Base-by-base conservation (phyloP, 768 basidiomycete species). In the Mycena amicta region DNA sequence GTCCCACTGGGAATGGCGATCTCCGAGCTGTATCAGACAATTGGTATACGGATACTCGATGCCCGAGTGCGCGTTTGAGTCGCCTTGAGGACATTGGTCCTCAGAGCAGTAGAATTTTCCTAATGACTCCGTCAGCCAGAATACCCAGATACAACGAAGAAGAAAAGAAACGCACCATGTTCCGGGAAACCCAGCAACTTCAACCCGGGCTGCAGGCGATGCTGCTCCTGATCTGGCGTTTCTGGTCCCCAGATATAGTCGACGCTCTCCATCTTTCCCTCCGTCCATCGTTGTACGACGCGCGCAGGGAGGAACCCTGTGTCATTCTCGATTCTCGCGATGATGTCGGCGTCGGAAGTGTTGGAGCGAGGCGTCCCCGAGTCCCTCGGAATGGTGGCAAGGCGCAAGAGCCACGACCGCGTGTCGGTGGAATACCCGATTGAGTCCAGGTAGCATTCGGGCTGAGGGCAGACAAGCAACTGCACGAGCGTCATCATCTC, bases 91-190 rank as follows among this genome's bases (percentile, higher is more conserved):
- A 40, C 58, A 63, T 1, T 50, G 43, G 5, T 60, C 55, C 12
- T 60, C 55, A 25, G 62, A 56, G 28, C 62, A 63, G 28, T 43
- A 56, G 31, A 56, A 63, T 60, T 63, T 60, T 12, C 62, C 62
- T 63, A 3, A 39, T 11, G 20, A 4, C 16, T 11, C 23, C 23
- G 5, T 12, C 13, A 31, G 12, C 28, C 15, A 15, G 28, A 22
- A 22, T 22, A 0, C 25, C 15, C 6, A 15, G 43, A n/a, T 13
- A 45, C 8, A 6, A 15, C 20, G 13, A 23, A n/a, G 15, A 16
- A n/a, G n/a, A n/a, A n/a, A n/a, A n/a, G n/a, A n/a, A n/a, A n/a
- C 43, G 13, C 15, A 45, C 43, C 43, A 8, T n/a, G 13, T 45
- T 45, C 43, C 13, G 43, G 43, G 22, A 27, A 8, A 26, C 25